phyloP scores from a whole-genome alignment of 805 yeast species.

The Metschnikowia baotianmanensis region DNA sequence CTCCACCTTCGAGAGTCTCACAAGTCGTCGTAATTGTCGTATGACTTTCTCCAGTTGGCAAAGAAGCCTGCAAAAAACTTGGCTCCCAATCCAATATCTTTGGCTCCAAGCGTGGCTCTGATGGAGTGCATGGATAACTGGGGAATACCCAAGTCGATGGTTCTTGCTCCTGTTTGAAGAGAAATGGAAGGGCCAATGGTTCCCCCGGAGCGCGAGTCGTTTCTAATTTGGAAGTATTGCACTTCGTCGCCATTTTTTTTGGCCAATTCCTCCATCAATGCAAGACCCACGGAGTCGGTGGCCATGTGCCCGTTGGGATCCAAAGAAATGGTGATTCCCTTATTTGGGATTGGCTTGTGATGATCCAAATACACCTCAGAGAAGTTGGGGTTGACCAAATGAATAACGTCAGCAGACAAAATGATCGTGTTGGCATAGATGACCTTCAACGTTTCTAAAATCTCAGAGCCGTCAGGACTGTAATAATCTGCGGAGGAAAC shows the following conservation, averaged over 20 bases:
- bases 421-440: conserved; percentile 74
- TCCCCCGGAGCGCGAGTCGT: conserved; percentile 83
- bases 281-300: conserved; percentile 71
- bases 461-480: conserved; percentile 18
- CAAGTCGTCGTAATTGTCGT: conserved; percentile 51
- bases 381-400: conserved; percentile 79
- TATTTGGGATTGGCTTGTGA: conserved; percentile 79
- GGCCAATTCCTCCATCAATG: conserved; percentile 70
- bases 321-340: conserved; percentile 65
- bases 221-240: conserved; percentile 84
- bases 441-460: conserved; percentile 33
- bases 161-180: conserved; percentile 65
- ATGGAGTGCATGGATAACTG: conserved; percentile 86
- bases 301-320: conserved; percentile 86
- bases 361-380: conserved; percentile 64
- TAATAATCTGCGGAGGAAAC: conserved; percentile 36
- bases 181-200: conserved; percentile 79
- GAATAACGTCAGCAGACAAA: conserved; percentile 82
- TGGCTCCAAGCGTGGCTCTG: conserved; percentile 75
- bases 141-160: conserved; percentile 79
- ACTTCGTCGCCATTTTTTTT: conserved; percentile 58
- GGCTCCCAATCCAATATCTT: conserved; percentile 72
- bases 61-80: conserved; percentile 72
- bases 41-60: conserved; percentile 60
- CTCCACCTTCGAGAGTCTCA: conserved; percentile 15